Conservation (phyloP, 441 rosid species). For the Flueggea neowawraea region DNA sequence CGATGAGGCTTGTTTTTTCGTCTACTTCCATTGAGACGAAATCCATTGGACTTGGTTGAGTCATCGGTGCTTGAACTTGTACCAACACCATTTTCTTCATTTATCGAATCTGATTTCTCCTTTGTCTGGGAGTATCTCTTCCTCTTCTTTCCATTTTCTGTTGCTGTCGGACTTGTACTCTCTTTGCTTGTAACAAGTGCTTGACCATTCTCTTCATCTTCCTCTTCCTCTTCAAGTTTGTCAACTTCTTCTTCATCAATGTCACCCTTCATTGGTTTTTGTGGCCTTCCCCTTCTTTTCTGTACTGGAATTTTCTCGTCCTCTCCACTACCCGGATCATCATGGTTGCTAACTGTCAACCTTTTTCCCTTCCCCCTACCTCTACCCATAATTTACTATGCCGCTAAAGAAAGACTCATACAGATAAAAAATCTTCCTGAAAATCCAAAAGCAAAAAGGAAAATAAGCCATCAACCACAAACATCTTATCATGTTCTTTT, state of each 20-base stretch:
- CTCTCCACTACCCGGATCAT: constrained; percentile 54
- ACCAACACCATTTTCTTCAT: constrained; percentile 52
- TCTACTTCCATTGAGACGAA: constrained; percentile 85
- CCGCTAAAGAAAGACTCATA: constrained; percentile 19
- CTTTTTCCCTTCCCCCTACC: constrained; percentile 75
- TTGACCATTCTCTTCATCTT: constrained; percentile 47
- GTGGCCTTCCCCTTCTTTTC: constrained; percentile 77
- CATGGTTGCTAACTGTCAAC: constrained; percentile 40
- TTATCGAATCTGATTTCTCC: constrained; percentile 42
- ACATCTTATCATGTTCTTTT: no score
- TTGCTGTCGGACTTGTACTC: constrained; percentile 27
- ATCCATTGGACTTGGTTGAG: constrained; percentile 63
- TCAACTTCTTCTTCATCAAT: constrained; percentile 50
- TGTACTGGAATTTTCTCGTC: constrained; percentile 61
- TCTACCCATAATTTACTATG: constrained; percentile 55
- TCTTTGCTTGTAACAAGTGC: constrained; percentile 30
- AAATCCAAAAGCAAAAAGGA: constrained; percentile 12
- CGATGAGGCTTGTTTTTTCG: constrained; percentile 92
- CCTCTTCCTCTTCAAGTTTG: constrained; percentile 50
- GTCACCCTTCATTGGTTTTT: constrained; percentile 55
- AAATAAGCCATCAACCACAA: no score
- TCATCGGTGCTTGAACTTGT: constrained; percentile 61
- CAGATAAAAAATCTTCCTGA: constrained; percentile 30
- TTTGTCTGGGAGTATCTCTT: constrained; percentile 37
- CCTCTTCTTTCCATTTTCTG: constrained; percentile 63